Evolutionary conservation across 495 filamentous ascomycete species (phyloP).

Genomic region (Penicillium pancosmium): DNA sequence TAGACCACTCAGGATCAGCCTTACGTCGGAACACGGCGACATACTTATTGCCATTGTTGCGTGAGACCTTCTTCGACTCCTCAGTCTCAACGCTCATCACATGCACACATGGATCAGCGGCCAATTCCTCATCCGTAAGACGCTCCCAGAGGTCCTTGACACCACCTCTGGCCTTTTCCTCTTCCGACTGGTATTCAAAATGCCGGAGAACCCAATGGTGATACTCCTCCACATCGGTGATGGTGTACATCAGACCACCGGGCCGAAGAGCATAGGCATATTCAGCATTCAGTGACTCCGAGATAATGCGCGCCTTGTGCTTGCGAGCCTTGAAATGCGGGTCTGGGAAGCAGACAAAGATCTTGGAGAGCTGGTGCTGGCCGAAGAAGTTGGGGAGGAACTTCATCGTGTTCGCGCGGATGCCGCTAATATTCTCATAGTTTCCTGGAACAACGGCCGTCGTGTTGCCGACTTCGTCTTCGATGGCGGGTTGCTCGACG

Average conservation of each 20-base stretch:
- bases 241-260: constrained; percentile 88
- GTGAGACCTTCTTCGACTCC: constrained; percentile 94
- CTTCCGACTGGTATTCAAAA: constrained; percentile 55
- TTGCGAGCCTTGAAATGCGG: constrained; percentile 98
- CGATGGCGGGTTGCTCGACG: constrained; percentile 23
- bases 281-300: constrained; percentile 82
- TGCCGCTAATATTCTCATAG: constrained; percentile 84
- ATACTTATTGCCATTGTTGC: constrained; percentile 86
- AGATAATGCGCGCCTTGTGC: constrained; percentile 94
- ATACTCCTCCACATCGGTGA: constrained; percentile 95
- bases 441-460: constrained; percentile 36
- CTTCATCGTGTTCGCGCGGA: constrained; percentile 97
- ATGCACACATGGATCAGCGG: constrained; percentile 71
- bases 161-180: constrained; percentile 36
- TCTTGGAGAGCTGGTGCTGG: constrained; percentile 72
- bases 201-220: constrained; percentile 90
- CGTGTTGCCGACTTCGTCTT: constrained; percentile 30
- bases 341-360: constrained; percentile 98
- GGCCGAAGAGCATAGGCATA: constrained; percentile 88
- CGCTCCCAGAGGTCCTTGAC: constrained; percentile 59
- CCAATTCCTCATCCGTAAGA: constrained; percentile 64
- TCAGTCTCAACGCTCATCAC: constrained; percentile 89
- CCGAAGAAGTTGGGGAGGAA: constrained; percentile 95
- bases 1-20: constrained; percentile 75
- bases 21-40: constrained; percentile 82